phyloP scores from a whole-genome alignment of 257 asterid genomes.

The Solanum pinnatisectum region DNA sequence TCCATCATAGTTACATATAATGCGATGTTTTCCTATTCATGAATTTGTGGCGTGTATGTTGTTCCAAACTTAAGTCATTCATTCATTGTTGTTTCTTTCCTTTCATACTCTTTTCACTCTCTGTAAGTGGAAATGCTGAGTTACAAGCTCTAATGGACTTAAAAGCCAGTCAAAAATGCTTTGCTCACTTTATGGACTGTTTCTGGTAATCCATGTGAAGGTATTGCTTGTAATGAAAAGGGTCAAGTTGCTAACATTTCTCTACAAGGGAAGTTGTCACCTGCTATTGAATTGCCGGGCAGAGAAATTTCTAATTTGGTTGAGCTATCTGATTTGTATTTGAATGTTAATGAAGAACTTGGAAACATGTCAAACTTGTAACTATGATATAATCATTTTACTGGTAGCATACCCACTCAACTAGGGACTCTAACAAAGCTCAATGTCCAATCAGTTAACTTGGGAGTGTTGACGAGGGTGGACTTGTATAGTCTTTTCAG shows the following conservation, averaged over 20 bases:
- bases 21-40: no score
- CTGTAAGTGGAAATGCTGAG: constrained; percentile 26
- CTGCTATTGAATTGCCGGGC: constrained; percentile 40
- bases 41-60: no score
- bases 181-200: constrained; percentile 59
- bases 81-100: no score
- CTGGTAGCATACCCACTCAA: constrained; percentile 77
- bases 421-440: constrained; percentile 53
- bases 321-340: constrained; percentile 64
- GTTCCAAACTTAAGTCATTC: no score
- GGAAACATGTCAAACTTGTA: constrained; percentile 64
- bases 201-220: constrained; percentile 62
- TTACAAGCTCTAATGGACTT: constrained; percentile 48
- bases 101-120: constrained; percentile 19
- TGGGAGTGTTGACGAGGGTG: constrained; percentile 49
- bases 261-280: constrained; percentile 74
- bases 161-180: constrained; percentile 46
- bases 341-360: constrained; percentile 66
- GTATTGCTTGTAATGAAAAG: constrained; percentile 73
- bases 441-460: constrained; percentile 55
- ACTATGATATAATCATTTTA: constrained; percentile 74
- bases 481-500: constrained; percentile 73
- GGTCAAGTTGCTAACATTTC: constrained; percentile 77
- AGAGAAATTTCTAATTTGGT: constrained; percentile 44
- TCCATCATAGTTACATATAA: no score